A percentile compares a stretch with the other conserved stretches of the same genome.
phyloP scores from a whole-genome alignment of 179 eudicot genomes.

The Drosera spatulata region DNA sequence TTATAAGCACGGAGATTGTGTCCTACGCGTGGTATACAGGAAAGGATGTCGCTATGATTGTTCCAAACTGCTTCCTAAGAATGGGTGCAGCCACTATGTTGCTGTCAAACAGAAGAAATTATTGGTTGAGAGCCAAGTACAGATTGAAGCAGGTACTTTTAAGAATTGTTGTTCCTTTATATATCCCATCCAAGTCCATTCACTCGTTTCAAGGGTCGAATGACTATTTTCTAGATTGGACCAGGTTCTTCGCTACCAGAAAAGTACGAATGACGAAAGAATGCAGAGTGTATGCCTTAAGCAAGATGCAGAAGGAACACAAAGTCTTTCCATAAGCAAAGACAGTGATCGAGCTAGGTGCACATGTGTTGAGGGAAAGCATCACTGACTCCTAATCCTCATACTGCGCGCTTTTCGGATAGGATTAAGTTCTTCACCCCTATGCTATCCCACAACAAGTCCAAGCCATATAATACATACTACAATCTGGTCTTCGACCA shows the following conservation, averaged over 20 bases:
- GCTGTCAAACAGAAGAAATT: constrained; percentile 41
- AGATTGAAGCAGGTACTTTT: constrained; percentile 47
- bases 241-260: constrained; percentile 58
- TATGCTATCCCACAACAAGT: constrained; percentile 18
- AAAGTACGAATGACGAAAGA: constrained; percentile 41
- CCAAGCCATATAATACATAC: constrained; percentile 50
- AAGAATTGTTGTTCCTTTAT: no score
- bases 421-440: constrained; percentile 46
- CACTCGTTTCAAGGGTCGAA: not conserved
- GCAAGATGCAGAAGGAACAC: constrained; percentile 40
- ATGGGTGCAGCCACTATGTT: constrained; percentile 64
- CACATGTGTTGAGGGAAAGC: constrained; percentile 58
- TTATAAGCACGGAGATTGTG: constrained; percentile 51
- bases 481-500: constrained; percentile 71
- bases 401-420: constrained; percentile 49
- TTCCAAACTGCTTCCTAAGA: constrained; percentile 59
- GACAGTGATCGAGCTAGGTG: constrained; percentile 47
- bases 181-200: no score
- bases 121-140: constrained; percentile 56
- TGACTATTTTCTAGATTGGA: not conserved
- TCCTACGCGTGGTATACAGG: constrained; percentile 55
- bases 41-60: constrained; percentile 43
- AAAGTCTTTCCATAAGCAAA: constrained; percentile 44
- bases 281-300: constrained; percentile 39
- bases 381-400: constrained; percentile 51